Conservation (phyloP, 2,329 filamentous ascomycete genomes). For the Cercospora sp. region DNA sequence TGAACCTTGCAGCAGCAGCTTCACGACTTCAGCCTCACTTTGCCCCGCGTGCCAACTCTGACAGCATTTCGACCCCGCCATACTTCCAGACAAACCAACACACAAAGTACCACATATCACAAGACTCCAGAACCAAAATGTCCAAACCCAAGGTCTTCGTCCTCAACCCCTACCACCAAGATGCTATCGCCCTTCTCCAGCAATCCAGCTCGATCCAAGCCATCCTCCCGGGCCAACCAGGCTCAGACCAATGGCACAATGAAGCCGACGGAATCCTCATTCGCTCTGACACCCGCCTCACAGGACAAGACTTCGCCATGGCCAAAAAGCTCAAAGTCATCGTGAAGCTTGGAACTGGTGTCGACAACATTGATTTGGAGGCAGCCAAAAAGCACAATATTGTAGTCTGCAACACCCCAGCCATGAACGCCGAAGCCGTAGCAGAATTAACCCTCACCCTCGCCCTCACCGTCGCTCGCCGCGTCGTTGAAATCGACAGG, state of each 20-base stretch:
- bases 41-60: conserved; percentile 16
- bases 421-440: conserved; percentile 47
- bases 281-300: conserved; percentile 32
- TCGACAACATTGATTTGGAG: conserved; percentile 50
- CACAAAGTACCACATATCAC: not conserved
- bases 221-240: conserved; percentile 29
- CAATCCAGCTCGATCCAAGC: conserved; percentile 22
- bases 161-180: conserved; percentile 36
- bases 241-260: conserved; percentile 23
- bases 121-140: not conserved
- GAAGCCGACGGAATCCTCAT: conserved; percentile 33
- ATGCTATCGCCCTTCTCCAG: conserved; percentile 30
- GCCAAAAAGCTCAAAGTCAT: conserved; percentile 46
- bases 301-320: conserved; percentile 28
- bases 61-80: not conserved
- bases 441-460: conserved; percentile 41
- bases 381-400: conserved; percentile 49
- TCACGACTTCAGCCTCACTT: conserved; percentile 1
- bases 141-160: conserved; percentile 24
- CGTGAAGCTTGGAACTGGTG: conserved; percentile 51
- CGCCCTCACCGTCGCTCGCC: conserved; percentile 37
- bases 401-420: conserved; percentile 50
- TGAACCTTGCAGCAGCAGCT: conserved; percentile 3
- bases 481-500: conserved; percentile 37
- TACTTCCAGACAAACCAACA: not conserved